Evolutionary conservation across 306 rosid genomes (phyloP), one percentile per base, ranked within the genome.

Genomic region (Quercus alba): DNA sequence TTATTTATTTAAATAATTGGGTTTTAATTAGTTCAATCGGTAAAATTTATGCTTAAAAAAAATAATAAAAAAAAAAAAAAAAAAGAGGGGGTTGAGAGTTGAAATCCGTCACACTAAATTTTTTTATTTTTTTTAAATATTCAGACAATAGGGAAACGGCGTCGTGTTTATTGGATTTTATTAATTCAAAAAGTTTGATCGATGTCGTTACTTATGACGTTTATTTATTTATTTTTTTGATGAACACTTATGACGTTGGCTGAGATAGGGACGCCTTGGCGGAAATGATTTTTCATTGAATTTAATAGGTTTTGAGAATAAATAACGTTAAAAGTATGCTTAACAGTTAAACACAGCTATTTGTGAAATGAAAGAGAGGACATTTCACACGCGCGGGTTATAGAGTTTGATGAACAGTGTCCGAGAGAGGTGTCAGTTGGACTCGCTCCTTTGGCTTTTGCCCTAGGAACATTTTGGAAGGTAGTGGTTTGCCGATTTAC

Each of bases 1-100:
- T 41, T 41, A 41, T 41, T 2, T 41, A 41, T 41, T 41, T 0
- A 41, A 41, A 41, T 0, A 8, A 41, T 7, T 41, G 0, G 0
- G 0, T 41, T 41, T 41, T 0, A 41, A 41, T 41, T 8, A 41
- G 2, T 41, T 41, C n/a, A 8, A 8, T 0, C 0, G 1, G 0
- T 18, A 31, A 66, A 66, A 13, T 25, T n/a, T n/a, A n/a, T n/a
- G n/a, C 0, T 14, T 3, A 26, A 1, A 26, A 26, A 26, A n/a
- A n/a, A n/a, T n/a, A n/a, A n/a, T n/a, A 26, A 26, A 26, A 26
- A 2, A 26, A 26, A 26, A 26, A 26, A 13, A 17, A 33, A 31
- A 21, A 18, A 3, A 0, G 31, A 66, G 17, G 17, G 3, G 3
- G 19, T 18, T 3, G 18, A 6, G 38, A 2, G 46, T 2, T 38